Evolutionary conservation across 306 rosid species (phyloP).

Genomic region (Begonia peltatifolia): DNA sequence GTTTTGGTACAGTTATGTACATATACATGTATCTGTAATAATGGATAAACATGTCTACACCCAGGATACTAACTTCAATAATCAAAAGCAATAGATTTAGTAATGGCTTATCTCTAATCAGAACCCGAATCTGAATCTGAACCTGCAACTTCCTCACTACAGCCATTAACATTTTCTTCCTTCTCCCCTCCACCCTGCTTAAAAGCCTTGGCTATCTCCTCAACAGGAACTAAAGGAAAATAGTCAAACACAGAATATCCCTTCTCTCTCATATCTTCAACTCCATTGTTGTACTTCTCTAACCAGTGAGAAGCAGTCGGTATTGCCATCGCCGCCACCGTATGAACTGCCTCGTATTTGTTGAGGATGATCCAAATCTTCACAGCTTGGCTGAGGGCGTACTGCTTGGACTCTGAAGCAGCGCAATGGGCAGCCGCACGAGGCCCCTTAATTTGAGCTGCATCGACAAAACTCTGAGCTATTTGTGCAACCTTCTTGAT

Average conservation of each 20-base stretch:
- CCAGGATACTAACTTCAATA: neutral
- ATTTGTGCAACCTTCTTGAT: conserved; percentile 19
- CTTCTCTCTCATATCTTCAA: conserved; percentile 31
- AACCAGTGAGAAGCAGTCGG: conserved; percentile 33
- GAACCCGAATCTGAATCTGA: conserved; percentile 19
- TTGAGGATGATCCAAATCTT: conserved; percentile 38
- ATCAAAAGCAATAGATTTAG: neutral
- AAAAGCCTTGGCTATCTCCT: conserved; percentile 37
- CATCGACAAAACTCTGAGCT: conserved; percentile 21
- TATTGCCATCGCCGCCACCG: conserved; percentile 30
- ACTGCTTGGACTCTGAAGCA: conserved; percentile 36
- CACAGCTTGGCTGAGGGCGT: conserved; percentile 27
- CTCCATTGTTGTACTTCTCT: conserved; percentile 43
- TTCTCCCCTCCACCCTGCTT: conserved; percentile 19
- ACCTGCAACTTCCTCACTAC: conserved; percentile 2
- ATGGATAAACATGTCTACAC: too few species aligned
- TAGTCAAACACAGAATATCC: conserved; percentile 35
- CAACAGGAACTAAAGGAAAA: conserved; percentile 57
- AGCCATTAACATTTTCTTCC: conserved; percentile 6
- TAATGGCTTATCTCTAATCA: conserved; percentile 1
- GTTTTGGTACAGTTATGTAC: too few species aligned
- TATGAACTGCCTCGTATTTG: conserved; percentile 32
- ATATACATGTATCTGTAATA: too few species aligned
- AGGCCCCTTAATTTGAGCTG: conserved; percentile 49
- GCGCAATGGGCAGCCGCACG: conserved; percentile 39